Evolutionary conservation across 257 asterid genomes (phyloP), one percentile per base, ranked within the genome.

Genomic region (Linderniella brevidens): DNA sequence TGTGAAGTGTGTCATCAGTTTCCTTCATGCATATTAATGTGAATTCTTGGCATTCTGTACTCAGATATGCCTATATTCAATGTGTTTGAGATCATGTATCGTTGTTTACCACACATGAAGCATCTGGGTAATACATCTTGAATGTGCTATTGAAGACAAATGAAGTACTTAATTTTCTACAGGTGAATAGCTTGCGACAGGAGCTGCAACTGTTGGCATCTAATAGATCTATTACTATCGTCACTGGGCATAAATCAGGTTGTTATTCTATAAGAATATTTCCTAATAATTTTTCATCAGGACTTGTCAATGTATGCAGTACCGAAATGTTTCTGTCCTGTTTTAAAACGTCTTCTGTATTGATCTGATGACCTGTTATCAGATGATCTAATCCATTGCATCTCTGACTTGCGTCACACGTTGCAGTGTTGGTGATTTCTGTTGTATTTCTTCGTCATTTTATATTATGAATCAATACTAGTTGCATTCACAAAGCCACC

Each of bases 221-320:
- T 47, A 63, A 58, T 54, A 71, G 84, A 66, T 61, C 85, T 17
- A 68, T 77, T 55, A 79, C 85, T 44, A 72, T 90, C 66, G 80
- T 90, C 42, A 77, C 96, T 12, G 69, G 92, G 51, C 55, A 61
- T 53, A 67, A 66, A 64, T 81, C 99, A 77, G 99, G 96, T 90
- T 40, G 55, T 49, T 57, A n/a, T 57, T 25, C 43, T 52, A 19
- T 15, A 15, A 53, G 49, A 37, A 36, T 40, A 15, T 8, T 1
- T 19, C 43, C 9, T 7, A 35, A 15, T 50, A 12, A 16, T 46
- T 11, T 29, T 46, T 19, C 25, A 11, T 7, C 35, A 46, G 25
- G 5, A 3, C 11, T 46, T 9, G 19, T 17, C 19, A 46, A 1
- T 13, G 15, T 39, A 10, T 39, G 13, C 3, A 39, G 15, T 1